Evolutionary conservation across 306 rosid species (phyloP).

Genomic region (Ormosia semicastrata): DNA sequence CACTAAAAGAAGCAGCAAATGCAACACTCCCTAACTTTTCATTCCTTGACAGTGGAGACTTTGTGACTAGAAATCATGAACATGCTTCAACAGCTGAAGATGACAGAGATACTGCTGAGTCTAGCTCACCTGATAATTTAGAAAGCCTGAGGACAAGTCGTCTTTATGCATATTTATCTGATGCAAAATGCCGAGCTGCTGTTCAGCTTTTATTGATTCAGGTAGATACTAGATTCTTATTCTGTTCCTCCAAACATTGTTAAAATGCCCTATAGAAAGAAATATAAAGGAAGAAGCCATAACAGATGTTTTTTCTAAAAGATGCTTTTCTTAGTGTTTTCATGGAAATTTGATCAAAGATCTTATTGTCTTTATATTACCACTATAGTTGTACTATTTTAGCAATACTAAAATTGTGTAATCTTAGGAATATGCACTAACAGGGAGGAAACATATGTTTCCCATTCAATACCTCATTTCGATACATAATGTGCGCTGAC

Average conservation of each 20-base stretch:
- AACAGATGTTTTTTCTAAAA: not conserved
- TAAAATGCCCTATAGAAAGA: not conserved
- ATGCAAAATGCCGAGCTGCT: slow-evolving; percentile 93
- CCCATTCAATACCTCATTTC: not conserved
- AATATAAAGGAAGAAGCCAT: not conserved
- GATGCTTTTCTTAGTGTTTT: not conserved
- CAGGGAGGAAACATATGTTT: not conserved
- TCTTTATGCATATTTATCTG: slow-evolving; percentile 66
- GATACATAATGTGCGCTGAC: not conserved
- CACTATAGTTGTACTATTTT: not conserved
- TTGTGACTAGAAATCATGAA: slow-evolving; percentile 34
- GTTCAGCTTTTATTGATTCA: slow-evolving; percentile 97
- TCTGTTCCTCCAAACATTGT: slow-evolving; percentile 13
- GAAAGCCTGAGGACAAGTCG: slow-evolving; percentile 49
- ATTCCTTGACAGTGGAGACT: slow-evolving; percentile 51
- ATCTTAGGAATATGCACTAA: not conserved
- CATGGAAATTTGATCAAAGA: not conserved
- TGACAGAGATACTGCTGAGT: slow-evolving; percentile 47
- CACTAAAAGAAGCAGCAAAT: slow-evolving; percentile 83
- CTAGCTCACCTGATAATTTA: slow-evolving; percentile 53
- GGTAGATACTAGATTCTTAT: slow-evolving; percentile 66
- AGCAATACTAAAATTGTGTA: not conserved
- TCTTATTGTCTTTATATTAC: not conserved
- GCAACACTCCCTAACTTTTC: slow-evolving; percentile 87
- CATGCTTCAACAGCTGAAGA: slow-evolving; percentile 45